phyloP scores from a whole-genome alignment of 108 stramenopile genomes.

The Skeletonema menzelii region DNA sequence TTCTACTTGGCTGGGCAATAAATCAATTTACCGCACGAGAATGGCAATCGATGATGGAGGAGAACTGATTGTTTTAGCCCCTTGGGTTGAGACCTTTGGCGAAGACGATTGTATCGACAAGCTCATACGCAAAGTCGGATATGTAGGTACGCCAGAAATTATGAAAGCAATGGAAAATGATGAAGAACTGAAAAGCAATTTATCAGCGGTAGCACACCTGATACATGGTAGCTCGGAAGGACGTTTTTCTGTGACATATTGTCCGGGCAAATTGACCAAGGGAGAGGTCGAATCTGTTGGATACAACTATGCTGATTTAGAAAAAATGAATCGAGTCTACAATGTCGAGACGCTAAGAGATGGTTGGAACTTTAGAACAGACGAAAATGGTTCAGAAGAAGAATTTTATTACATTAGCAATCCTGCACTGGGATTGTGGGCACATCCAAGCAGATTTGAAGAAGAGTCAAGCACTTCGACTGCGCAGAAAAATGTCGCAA shows the following conservation, averaged over 20 bases:
- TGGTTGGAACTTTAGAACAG: conserved; percentile 74
- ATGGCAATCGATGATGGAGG: conserved; percentile 96
- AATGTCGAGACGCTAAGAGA: conserved; percentile 65
- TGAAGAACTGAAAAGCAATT: conserved; percentile 79
- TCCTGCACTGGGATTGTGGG: conserved; percentile 97
- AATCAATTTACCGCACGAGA: conserved; percentile 92
- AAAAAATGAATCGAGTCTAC: conserved; percentile 67
- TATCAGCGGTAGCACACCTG: conserved; percentile 93
- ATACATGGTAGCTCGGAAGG: conserved; percentile 95
- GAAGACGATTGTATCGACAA: conserved; percentile 86
- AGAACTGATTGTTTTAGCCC: conserved; percentile 90
- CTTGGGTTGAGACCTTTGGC: conserved; percentile 88
- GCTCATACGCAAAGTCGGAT: conserved; percentile 92
- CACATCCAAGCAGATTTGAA: conserved; percentile 74
- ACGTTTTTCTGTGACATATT: conserved; percentile 90
- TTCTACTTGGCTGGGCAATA: conserved; percentile 96
- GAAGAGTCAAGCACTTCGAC: conserved; percentile 3
- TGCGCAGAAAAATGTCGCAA: not conserved
- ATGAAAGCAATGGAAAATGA: conserved; percentile 80
- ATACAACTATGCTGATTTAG: conserved; percentile 77
- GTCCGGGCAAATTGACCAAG: conserved; percentile 83
- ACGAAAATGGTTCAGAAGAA: conserved; percentile 55
- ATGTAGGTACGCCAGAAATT: conserved; percentile 82
- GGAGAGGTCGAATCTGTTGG: conserved; percentile 89
- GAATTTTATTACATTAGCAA: conserved; percentile 92